A percentile compares a stretch with the other conserved stretches of the same genome.
phyloP scores from a whole-genome alignment of 352 stramenopile species.

The Phytopythium mirpurense region DNA sequence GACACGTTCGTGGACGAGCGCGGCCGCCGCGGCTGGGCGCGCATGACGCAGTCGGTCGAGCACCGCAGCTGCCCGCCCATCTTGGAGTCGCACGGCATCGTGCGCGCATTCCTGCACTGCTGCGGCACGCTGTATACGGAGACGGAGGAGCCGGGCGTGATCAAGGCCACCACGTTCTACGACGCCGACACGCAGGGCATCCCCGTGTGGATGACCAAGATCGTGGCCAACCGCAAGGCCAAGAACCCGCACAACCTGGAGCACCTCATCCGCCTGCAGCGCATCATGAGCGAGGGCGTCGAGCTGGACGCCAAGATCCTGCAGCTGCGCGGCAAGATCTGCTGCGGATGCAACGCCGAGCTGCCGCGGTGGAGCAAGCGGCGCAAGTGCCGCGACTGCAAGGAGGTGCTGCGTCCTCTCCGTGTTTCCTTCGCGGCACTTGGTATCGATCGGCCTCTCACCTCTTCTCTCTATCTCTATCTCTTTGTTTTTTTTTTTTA shows the following conservation, averaged over 20 bases:
- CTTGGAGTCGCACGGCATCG: slow-evolving; percentile 39
- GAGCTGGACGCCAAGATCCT: slow-evolving; percentile 40
- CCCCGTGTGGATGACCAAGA: slow-evolving; percentile 60
- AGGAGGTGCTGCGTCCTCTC: no score
- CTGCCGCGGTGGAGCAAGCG: slow-evolving; percentile 37
- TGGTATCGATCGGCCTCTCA: background rate
- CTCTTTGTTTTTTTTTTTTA: background rate
- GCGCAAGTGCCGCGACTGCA: slow-evolving; percentile 55
- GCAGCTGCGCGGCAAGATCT: slow-evolving; percentile 28
- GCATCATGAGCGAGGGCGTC: slow-evolving; percentile 43
- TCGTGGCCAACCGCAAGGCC: slow-evolving; percentile 43
- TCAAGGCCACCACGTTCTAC: slow-evolving; percentile 57
- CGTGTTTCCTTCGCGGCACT: no score
- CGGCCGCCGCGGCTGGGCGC: slow-evolving; percentile 51
- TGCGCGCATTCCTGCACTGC: slow-evolving; percentile 54
- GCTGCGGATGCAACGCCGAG: slow-evolving; percentile 36
- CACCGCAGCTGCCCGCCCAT: slow-evolving; percentile 57
- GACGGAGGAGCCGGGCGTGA: slow-evolving; percentile 34
- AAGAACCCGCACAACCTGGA: slow-evolving; percentile 58
- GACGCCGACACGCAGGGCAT: slow-evolving; percentile 57
- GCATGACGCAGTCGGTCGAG: slow-evolving; percentile 57
- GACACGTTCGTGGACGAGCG: slow-evolving; percentile 55
- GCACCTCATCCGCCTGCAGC: slow-evolving; percentile 54
- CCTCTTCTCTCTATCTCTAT: background rate
- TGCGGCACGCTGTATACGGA: slow-evolving; percentile 59